Evolutionary conservation across 2,329 filamentous ascomycete species (phyloP), one percentile per base, ranked within the genome.

Genomic region (Leptographium flavum): DNA sequence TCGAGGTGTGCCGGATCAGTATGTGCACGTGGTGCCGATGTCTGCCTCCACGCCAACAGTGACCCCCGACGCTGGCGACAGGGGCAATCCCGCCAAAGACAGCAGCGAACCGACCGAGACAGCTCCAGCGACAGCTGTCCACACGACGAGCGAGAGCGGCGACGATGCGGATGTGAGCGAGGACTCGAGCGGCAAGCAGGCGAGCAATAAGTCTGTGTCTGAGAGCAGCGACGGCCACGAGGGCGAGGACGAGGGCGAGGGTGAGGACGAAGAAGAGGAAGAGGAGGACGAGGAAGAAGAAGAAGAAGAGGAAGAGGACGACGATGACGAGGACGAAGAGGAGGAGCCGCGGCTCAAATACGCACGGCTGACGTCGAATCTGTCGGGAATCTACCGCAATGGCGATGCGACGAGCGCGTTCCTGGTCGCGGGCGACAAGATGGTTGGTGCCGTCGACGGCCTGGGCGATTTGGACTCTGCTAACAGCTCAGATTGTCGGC

Each of bases 311-410:
- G 76, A 79, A 0, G 75, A 79, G 0, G 79, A 80, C 0, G 82
- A 87, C 0, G 81, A 84, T 0, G 80, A 83, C 0, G 86, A 93
- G 0, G 86, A 88, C 0, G 87, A 92, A 3, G 88, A 95, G 6
- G 90, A 96, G 17, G 90, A 96, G 63, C 93, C 92, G 25, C 83
- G 81, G 57, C 75, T 98, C 55, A 98, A 98, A 64, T 95, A 95
- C 61, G 83, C 82, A 42, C 82, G 87, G 41, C 66, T 96, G 54
- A 96, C 92, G 8, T 81, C 80, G 49, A 81, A 82, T 56, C 67
- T 98, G 49, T 78, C 74, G 23, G 69, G 82, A 37, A 76, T 95
- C 30, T 98, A 98, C 66, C 81, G 87, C 47, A 94, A 94, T 66
- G 88, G 87, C 54, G 92, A 98, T 72, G 86, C 87, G 54, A 95